Evolutionary conservation across 495 filamentous ascomycete genomes (phyloP), one percentile per base, ranked within the genome.

Genomic region (Aspergillus bertholletiae): DNA sequence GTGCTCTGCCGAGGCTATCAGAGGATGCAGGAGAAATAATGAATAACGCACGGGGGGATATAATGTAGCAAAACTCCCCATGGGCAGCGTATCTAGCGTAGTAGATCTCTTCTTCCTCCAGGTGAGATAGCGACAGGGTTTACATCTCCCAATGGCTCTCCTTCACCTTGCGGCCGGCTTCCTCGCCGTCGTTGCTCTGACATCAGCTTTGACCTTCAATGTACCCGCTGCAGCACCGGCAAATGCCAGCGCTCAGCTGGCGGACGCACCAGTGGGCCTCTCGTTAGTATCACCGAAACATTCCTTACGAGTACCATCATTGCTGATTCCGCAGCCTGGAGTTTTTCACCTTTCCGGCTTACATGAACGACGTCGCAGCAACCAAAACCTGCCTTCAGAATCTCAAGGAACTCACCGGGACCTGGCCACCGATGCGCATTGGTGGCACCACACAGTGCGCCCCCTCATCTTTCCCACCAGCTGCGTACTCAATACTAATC

Each of bases 271-370:
- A 0, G 69, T 82, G 21, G 80, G 80, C 11, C 70, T 84, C 43
- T 84, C 80, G 68, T 80, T 60, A 58, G 76, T 69, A 7, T 9
- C 5, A 22, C 1, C 46, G 0, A 2, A n/a, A n/a, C n/a, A 22
- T 24, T 39, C 39, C 49, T 11, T 46, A 2, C 5, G 17, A 5
- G 8, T 9, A 21, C n/a, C 22, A 28, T 3, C 24, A 9, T 7
- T 32, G 30, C 46, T 62, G 24, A 53, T 26, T 2, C 5, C 6
- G 0, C 24, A 78, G 74, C 7, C 75, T 83, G 48, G 81, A 84
- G 49, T 84, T 84, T 64, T 84, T 86, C 55, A 71, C 80, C 0
- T 84, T 83, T 48, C 83, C 83, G 0, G 77, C 72, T 0, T 86
- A 84, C 60, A 75, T 84, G 51, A 74, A 68, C 34, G 77, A 81